Conservation (phyloP, 2,329 filamentous ascomycete species). For the Sarocladium brachiariae region DNA sequence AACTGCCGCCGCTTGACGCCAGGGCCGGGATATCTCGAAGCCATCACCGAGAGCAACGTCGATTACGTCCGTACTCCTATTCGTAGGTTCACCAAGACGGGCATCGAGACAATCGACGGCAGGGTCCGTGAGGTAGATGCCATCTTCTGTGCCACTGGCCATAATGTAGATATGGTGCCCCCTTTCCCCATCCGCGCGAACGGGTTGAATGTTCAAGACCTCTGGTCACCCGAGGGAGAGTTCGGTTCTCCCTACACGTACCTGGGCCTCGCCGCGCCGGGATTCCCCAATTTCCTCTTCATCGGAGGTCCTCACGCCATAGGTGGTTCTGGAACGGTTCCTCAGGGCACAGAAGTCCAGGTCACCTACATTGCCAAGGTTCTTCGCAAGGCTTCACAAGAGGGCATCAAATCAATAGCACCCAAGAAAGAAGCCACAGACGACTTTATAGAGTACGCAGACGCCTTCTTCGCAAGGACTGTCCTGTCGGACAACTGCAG, state of each 20-base stretch:
- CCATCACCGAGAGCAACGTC: slow-evolving; percentile 36
- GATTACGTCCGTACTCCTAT: slow-evolving; percentile 39
- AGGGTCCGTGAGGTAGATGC: slow-evolving; percentile 40
- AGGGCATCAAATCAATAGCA: slow-evolving; percentile 57
- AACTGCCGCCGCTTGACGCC: slow-evolving; percentile 43
- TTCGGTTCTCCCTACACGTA: slow-evolving; percentile 63
- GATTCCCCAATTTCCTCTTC: slow-evolving; percentile 62
- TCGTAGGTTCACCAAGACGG: slow-evolving; percentile 36
- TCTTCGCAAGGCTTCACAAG: slow-evolving; percentile 57
- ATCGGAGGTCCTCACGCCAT: slow-evolving; percentile 54
- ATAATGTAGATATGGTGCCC: slow-evolving; percentile 33
- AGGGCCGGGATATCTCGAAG: slow-evolving; percentile 39
- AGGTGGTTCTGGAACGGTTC: slow-evolving; percentile 58
- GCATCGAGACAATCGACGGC: slow-evolving; percentile 40
- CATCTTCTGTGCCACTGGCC: slow-evolving; percentile 49
- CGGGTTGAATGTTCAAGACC: slow-evolving; percentile 33
- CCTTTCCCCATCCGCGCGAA: slow-evolving; percentile 53
- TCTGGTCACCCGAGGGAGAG: slow-evolving; percentile 38
- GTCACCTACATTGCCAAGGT: slow-evolving; percentile 59
- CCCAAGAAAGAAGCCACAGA: slow-evolving; percentile 54
- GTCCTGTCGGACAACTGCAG: slow-evolving; percentile 57
- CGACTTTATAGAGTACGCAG: slow-evolving; percentile 54
- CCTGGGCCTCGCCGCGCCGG: slow-evolving; percentile 54
- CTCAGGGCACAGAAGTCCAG: slow-evolving; percentile 60
- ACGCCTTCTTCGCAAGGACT: slow-evolving; percentile 48